Conservation (phyloP, 208 protist species). For the Leptomonas pyrrhocoris region DNA sequence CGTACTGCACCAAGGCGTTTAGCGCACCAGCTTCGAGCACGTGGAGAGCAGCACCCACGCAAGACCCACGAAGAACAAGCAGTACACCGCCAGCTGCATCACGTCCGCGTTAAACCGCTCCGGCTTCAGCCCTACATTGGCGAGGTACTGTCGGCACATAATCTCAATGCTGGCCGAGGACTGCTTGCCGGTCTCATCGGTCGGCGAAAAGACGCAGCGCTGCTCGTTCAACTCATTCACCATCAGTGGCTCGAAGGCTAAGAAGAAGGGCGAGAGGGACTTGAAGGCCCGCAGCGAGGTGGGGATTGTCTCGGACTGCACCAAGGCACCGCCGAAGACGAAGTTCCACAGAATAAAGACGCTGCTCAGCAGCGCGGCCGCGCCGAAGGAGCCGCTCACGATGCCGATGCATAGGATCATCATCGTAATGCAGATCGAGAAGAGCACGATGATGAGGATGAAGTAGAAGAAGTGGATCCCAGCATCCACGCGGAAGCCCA, state of each 20-base stretch:
- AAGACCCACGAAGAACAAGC: constrained; percentile 53
- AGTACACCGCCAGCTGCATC: constrained; percentile 72
- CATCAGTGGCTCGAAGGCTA: constrained; percentile 90
- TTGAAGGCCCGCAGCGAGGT: constrained; percentile 62
- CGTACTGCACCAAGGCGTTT: constrained; percentile 1
- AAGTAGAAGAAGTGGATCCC: constrained; percentile 89
- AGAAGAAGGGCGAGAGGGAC: constrained; percentile 86
- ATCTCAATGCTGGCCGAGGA: constrained; percentile 65
- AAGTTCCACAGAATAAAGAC: constrained; percentile 92
- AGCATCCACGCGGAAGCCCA: constrained; percentile 86
- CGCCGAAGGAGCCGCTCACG: constrained; percentile 72
- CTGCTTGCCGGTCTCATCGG: constrained; percentile 75
- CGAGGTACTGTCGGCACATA: constrained; percentile 87
- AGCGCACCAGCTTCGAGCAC: constrained; percentile 70
- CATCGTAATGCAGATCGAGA: constrained; percentile 84
- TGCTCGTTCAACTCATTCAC: constrained; percentile 93
- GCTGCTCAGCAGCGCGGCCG: constrained; percentile 85
- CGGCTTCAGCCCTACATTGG: constrained; percentile 80
- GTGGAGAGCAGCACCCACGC: constrained; percentile 72
- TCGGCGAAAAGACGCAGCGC: constrained; percentile 79
- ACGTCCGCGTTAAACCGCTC: constrained; percentile 78
- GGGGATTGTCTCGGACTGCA: constrained; percentile 88
- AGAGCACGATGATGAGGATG: constrained; percentile 81
- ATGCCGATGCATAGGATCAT: constrained; percentile 86
- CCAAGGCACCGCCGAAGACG: constrained; percentile 91